These are phyloP conservation scores for Trichoderma virens DNA, from an alignment of 495 filamentous ascomycete species.

Conservation along the genomic window DNA sequence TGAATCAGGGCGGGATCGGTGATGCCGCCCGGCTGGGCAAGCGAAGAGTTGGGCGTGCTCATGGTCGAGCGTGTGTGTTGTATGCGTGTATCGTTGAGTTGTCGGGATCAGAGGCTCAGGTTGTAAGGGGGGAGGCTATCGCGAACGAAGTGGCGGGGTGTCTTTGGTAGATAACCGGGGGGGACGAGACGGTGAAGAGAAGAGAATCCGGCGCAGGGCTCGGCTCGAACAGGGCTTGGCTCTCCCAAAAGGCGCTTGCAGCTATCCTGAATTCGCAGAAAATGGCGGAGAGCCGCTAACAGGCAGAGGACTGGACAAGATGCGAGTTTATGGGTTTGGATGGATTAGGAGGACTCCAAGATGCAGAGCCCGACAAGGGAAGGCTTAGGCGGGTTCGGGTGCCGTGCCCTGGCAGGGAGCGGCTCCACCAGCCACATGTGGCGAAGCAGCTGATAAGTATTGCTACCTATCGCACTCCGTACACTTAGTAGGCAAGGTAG, in stretches of 20 bases:
- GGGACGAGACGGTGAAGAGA: conserved; percentile 1
- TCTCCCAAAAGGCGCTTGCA: not conserved
- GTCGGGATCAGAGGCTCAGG: not conserved
- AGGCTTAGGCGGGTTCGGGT: not conserved
- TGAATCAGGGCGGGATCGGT: conserved; percentile 54
- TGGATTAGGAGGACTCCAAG: not conserved
- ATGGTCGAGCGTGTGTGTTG: conserved; percentile 4
- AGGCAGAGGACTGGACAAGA: not conserved
- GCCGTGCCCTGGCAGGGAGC: not conserved
- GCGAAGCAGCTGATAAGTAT: not conserved
- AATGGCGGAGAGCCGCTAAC: conserved; percentile 1
- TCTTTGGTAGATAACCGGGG: not conserved
- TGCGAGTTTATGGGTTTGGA: conserved; percentile 5
- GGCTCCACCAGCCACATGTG: not conserved
- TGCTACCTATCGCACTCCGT: no score
- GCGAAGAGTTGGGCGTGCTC: conserved; percentile 14
- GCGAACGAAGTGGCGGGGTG: conserved; percentile 11
- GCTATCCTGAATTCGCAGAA: not conserved
- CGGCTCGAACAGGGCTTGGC: not conserved
- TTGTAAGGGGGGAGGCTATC: not conserved
- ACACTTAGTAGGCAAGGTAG: no score
- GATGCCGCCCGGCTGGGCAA: conserved; percentile 43
- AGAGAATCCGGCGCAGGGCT: not conserved
- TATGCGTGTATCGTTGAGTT: not conserved
- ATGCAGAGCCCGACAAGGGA: not conserved